Evolutionary conservation across 768 basidiomycete species (phyloP), one percentile per base, ranked within the genome.

Genomic region (Baorangia bicolor): DNA sequence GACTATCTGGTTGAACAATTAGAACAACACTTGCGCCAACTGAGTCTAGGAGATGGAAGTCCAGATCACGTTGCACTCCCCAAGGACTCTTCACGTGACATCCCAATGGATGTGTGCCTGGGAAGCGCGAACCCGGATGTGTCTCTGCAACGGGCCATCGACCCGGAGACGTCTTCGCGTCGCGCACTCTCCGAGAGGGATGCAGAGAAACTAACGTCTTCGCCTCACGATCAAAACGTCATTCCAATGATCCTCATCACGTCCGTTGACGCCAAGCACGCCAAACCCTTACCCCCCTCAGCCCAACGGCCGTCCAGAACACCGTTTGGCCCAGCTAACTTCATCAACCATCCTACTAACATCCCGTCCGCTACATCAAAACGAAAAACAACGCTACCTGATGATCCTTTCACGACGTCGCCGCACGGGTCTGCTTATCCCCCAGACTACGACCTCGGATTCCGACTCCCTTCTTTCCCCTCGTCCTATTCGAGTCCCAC

Each of bases 211-310:
- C 38, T 41, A 7, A 9, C 2, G 14, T 31, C 44, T 21, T 27
- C 34, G 3, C 18, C 25, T 18, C 18, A 30, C 25, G 43, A 54
- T 16, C 51, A 62, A 21, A 53, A 49, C 12, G n/a, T 21, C 33
- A 45, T 67, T 20, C 67, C 67, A 1, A 56, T 45, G 49, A 68
- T 68, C 44, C 34, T 68, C 18, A 41, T 68, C 52, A 69, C 67
- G 2, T 68, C 67, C 37, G 68, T 57, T 23, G 65, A 57, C 14
- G 65, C 67, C 31, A 62, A 67, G 10, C 56, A 64, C n/a, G 39
- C 58, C 0, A 69, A 55, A 49, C 65, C 62, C 4, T 52, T 67
- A 12, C 65, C 57, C 10, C 46, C 37, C 1, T 69, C 65, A 0
- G 18, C 44, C 16, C 47, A 20, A 5, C 65, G 51, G 9, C 43